Evolutionary conservation across 2,329 filamentous ascomycete genomes (phyloP), one percentile per base, ranked within the genome.

Genomic region (Colletotrichum kahawae): DNA sequence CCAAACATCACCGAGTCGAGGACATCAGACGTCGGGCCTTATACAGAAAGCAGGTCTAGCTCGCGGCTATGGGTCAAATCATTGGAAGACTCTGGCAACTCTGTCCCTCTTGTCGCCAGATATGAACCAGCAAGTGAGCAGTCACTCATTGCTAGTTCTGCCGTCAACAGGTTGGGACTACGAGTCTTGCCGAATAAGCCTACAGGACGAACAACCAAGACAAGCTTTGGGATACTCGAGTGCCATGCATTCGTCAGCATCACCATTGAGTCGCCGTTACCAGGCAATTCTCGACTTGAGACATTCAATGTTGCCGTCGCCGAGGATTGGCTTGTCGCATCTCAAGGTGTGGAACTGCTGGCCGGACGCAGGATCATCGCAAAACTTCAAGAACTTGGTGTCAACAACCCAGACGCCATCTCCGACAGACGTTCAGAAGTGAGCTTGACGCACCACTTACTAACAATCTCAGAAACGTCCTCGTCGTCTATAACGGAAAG

Each of bases 31-130:
- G 0, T 1, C 3, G 43, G 0, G 1, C 4, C 43, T 48, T 1
- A 13, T 13, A 48, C n/a, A 21, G 10, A 48, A 4, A 48, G 43
- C n/a, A 0, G 1, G 13, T n/a, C 10, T 13, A 0, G 0, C 5
- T 2, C 43, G 5, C 10, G 10, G 18, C 4, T 48, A 0, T 48
- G 43, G 43, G n/a, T 48, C 5, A 48, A 48, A 48, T 13, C 43
- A 21, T 9, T 21, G 3, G 7, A 12, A 21, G 10, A 48, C n/a
- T 21, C 43, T 13, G n/a, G 5, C 5, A 21, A 21, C n/a, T 13
- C 43, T 48, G 2, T 48, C 1, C 3, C 43, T 7, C 43, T 48
- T 0, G 3, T 48, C 43, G 13, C 5, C 43, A 48, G n/a, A 48
- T 48, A 48, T 0, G 43, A 48, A 12, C 5, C 43, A 21, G 43